phyloP scores from a whole-genome alignment of 1,284 basidiomycete species.

The Apiotrichum siamense region DNA sequence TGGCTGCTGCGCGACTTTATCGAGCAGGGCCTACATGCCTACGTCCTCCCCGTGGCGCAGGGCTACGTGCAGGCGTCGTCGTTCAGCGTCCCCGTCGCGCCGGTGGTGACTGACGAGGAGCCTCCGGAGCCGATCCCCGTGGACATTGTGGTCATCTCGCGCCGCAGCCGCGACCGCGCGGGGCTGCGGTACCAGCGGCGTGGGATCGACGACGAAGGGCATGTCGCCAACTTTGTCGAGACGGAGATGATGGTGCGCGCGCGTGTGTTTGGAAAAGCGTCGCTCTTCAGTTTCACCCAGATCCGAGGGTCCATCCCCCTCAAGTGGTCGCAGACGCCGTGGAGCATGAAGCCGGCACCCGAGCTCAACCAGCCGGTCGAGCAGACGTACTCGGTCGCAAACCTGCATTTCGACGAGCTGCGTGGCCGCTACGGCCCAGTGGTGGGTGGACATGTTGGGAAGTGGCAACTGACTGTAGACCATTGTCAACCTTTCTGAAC shows the following conservation, averaged over 20 bases:
- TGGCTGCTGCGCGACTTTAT: constrained; percentile 42
- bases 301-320: constrained; percentile 85
- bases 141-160: constrained; percentile 50
- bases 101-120: constrained; percentile 15
- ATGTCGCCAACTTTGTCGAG: constrained; percentile 55
- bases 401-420: constrained; percentile 67
- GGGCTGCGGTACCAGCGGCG: constrained; percentile 54
- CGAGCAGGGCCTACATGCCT: constrained; percentile 58
- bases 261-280: constrained; percentile 57
- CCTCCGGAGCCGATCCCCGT: constrained; percentile 34
- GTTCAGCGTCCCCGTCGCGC: constrained; percentile 56
- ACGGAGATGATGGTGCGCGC: constrained; percentile 65
- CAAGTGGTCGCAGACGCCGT: constrained; percentile 69
- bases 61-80: constrained; percentile 71
- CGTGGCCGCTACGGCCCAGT: constrained; percentile 68
- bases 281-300: constrained; percentile 82
- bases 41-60: constrained; percentile 80
- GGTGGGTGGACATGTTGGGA: constrained; percentile 48
- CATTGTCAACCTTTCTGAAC: constrained; percentile 83
- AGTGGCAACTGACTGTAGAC: constrained; percentile 51
- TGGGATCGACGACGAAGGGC: constrained; percentile 52
- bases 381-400: constrained; percentile 65
- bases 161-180: constrained; percentile 51
- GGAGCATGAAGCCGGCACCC: constrained; percentile 81
- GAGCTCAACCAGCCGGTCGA: constrained; percentile 67